Conservation (phyloP, 768 basidiomycete genomes). For the Auriculariales sp. region DNA sequence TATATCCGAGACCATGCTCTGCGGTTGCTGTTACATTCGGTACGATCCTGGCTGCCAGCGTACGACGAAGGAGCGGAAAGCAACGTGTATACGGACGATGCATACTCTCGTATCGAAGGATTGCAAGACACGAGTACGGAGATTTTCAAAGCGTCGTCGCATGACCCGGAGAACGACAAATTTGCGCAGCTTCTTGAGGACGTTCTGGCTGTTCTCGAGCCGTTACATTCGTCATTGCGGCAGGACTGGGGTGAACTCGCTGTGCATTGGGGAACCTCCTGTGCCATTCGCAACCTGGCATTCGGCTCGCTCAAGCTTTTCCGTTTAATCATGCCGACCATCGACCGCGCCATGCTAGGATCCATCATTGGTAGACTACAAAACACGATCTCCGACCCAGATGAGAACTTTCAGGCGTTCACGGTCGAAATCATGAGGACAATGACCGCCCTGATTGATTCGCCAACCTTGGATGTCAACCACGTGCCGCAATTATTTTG, state of each 20-base stretch:
- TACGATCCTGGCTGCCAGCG: conserved; percentile 69
- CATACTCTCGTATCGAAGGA: conserved; percentile 19
- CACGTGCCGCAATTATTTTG: conserved; percentile 79
- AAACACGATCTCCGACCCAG: conserved; percentile 64
- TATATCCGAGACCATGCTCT: conserved; percentile 60
- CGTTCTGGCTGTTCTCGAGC: conserved; percentile 51
- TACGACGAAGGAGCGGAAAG: conserved; percentile 54
- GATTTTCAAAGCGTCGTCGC: neutral
- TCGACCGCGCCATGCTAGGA: conserved; percentile 59
- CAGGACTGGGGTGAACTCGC: conserved; percentile 71
- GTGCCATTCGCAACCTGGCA: conserved; percentile 72
- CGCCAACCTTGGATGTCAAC: conserved; percentile 39
- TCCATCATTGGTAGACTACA: conserved; percentile 71
- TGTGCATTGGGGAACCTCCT: conserved; percentile 72
- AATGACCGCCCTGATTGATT: conserved; percentile 43
- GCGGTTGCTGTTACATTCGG: conserved; percentile 69
- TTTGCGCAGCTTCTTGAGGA: conserved; percentile 55
- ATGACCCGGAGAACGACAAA: conserved; percentile 26
- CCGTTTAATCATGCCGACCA: conserved; percentile 58
- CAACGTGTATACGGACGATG: conserved; percentile 14
- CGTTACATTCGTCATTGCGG: conserved; percentile 51
- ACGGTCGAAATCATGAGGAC: conserved; percentile 72
- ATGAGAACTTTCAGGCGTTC: conserved; percentile 68
- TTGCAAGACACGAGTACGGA: conserved; percentile 39
- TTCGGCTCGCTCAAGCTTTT: conserved; percentile 87